phyloP scores from a whole-genome alignment of 2,329 filamentous ascomycete genomes.

The Aspergillus pseudoviridinutans region DNA sequence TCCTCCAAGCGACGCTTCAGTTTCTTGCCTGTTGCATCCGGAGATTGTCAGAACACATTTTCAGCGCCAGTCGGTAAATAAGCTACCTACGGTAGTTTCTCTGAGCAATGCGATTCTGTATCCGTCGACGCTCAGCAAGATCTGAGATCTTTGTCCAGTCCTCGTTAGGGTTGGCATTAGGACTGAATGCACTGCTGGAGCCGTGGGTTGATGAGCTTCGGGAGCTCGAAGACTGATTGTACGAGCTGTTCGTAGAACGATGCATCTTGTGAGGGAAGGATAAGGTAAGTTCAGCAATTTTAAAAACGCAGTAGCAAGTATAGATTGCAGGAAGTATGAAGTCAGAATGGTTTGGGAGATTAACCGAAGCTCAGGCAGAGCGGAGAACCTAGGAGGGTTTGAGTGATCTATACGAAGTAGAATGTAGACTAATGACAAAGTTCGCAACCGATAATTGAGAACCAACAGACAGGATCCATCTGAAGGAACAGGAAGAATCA shows the following conservation, averaged over 20 bases:
- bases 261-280: slow-evolving; percentile 27
- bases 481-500: slow-evolving; percentile 8
- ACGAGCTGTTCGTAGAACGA: slow-evolving; percentile 27
- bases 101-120: slow-evolving; percentile 97
- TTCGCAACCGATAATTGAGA: neutral
- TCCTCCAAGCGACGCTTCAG: slow-evolving; percentile 65
- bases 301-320: neutral
- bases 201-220: slow-evolving; percentile 69
- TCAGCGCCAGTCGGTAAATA: neutral
- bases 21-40: slow-evolving; percentile 53
- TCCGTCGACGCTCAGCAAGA: slow-evolving; percentile 85
- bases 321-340: neutral
- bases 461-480: slow-evolving; percentile 9
- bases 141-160: slow-evolving; percentile 99
- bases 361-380: neutral
- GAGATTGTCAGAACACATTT: neutral
- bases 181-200: slow-evolving; percentile 92
- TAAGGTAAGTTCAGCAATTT: neutral
- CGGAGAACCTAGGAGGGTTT: neutral
- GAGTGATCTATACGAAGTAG: neutral
- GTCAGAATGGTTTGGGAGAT: neutral
- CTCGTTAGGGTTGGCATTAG: slow-evolving; percentile 90
- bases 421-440: neutral
- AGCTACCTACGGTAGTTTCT: slow-evolving; percentile 80
- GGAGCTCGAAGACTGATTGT: slow-evolving; percentile 35